These are phyloP conservation scores for Sclerotinia minor DNA, from an alignment of 2,329 filamentous ascomycete genomes.

Conservation along the genomic window DNA sequence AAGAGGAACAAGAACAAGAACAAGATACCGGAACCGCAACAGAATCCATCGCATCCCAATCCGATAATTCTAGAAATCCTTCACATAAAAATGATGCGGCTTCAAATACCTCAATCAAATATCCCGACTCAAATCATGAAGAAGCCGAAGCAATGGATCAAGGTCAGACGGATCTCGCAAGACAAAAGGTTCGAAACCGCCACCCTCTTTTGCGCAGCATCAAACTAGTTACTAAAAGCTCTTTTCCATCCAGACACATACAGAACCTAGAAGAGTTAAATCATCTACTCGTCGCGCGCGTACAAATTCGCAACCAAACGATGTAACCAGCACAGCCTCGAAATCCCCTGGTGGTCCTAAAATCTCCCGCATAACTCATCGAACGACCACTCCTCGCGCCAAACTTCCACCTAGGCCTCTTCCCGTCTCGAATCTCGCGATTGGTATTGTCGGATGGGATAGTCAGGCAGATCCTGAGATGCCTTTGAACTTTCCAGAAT, in stretches of 20 bases:
- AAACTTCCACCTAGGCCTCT: conserved; percentile 27
- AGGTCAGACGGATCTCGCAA: conserved; percentile 36
- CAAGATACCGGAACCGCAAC: conserved; percentile 24
- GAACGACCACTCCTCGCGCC: conserved; percentile 30
- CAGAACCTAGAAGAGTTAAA: conserved; percentile 12
- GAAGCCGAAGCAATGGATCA: conserved; percentile 38
- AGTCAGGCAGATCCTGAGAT: conserved; percentile 56
- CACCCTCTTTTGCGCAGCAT: not conserved
- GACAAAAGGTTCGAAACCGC: conserved; percentile 29
- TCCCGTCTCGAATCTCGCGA: conserved; percentile 53
- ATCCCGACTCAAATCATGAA: conserved; percentile 37
- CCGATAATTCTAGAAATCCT: conserved; percentile 30
- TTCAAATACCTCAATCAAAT: conserved; percentile 26
- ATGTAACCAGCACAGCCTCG: conserved; percentile 25
- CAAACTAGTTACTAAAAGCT: conserved; percentile 11
- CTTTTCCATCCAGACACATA: conserved; percentile 26
- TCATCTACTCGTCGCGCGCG: not conserved
- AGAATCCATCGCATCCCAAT: conserved; percentile 30
- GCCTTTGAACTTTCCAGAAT: conserved; percentile 53
- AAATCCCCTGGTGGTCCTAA: conserved; percentile 32
- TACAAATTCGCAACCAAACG: conserved; percentile 7
- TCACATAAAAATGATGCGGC: conserved; percentile 18
- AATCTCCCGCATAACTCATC: conserved; percentile 33
- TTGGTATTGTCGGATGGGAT: conserved; percentile 61
- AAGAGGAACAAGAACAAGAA: not conserved